These are phyloP conservation scores for Candida montana DNA, from an alignment of 805 yeast genomes.

Conservation along the genomic window DNA sequence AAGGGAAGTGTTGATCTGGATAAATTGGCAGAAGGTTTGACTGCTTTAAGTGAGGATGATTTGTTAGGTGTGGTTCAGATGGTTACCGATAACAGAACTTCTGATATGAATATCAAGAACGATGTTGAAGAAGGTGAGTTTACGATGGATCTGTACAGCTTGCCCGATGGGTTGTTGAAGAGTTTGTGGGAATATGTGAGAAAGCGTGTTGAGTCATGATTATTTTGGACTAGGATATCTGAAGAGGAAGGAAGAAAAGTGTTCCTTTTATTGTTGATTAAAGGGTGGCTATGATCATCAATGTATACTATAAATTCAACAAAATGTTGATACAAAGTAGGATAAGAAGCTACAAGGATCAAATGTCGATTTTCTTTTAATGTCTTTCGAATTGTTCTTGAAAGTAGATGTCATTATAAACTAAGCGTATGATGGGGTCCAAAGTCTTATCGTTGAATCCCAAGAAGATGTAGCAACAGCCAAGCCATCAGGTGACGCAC, in stretches of 20 bases:
- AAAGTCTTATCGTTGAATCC: slow-evolving; percentile 67
- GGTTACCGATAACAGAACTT: slow-evolving; percentile 93
- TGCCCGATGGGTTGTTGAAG: slow-evolving; percentile 86
- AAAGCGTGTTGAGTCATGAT: slow-evolving; percentile 43
- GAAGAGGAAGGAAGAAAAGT: background rate
- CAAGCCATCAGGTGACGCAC: slow-evolving; percentile 66
- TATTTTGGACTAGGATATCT: too few relatives aligned
- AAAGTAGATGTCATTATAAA: too few relatives aligned
- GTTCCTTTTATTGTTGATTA: too few relatives aligned
- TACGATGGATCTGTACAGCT: slow-evolving; percentile 89
- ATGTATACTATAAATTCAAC: background rate
- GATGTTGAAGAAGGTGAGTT: slow-evolving; percentile 97
- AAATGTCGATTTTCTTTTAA: too few relatives aligned
- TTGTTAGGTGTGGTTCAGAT: slow-evolving; percentile 91
- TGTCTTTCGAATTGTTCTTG: too few relatives aligned
- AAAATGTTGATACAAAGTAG: too few relatives aligned
- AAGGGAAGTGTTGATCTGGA: slow-evolving; percentile 85
- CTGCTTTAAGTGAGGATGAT: slow-evolving; percentile 88
- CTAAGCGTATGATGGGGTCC: slow-evolving; percentile 41
- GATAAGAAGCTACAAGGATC: too few relatives aligned
- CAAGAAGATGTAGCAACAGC: slow-evolving; percentile 77
- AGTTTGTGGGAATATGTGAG: slow-evolving; percentile 93
- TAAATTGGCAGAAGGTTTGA: slow-evolving; percentile 81
- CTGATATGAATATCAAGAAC: slow-evolving; percentile 92
- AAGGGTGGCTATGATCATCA: too few relatives aligned